These are phyloP conservation scores for Mortierella sp. DNA, from an alignment of 371 early-diverging fungal species.

Conservation along the genomic window DNA sequence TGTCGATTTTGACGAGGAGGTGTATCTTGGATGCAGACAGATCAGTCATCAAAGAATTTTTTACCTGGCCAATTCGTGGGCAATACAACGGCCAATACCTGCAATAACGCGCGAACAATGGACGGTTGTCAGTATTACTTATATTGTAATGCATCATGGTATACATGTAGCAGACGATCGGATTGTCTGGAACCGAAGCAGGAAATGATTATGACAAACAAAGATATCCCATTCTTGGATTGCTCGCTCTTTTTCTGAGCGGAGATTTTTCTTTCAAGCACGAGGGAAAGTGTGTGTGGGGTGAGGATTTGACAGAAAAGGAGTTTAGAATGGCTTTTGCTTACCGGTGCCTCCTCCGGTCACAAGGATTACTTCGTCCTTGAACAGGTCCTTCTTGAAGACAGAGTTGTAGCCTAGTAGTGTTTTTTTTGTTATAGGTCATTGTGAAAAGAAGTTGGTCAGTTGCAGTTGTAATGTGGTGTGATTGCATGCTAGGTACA, in stretches of 20 bases:
- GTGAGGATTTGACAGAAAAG: background rate
- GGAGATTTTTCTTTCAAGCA: background rate
- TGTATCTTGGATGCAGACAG: background rate
- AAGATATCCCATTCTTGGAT: background rate
- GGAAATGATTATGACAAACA: background rate
- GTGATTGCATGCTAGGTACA: background rate
- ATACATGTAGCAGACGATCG: background rate
- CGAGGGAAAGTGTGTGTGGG: background rate
- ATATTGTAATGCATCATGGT: background rate
- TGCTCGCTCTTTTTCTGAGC: background rate
- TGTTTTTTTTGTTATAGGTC: background rate
- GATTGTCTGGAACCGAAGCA: background rate
- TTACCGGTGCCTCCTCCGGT: conserved; percentile 63
- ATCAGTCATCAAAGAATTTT: background rate
- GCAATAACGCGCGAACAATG: background rate
- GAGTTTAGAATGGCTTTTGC: background rate
- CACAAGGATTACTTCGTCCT: conserved; percentile 58
- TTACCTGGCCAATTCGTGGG: conserved; percentile 64
- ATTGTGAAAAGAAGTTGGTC: background rate
- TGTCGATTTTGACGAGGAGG: background rate
- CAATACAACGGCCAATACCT: conserved; percentile 67
- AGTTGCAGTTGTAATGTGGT: background rate
- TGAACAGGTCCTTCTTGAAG: conserved; percentile 59
- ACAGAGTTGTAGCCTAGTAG: conserved; percentile 49
- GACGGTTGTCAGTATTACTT: background rate